Base-by-base conservation (phyloP, 306 rosid species). In the Senna siamea region DNA sequence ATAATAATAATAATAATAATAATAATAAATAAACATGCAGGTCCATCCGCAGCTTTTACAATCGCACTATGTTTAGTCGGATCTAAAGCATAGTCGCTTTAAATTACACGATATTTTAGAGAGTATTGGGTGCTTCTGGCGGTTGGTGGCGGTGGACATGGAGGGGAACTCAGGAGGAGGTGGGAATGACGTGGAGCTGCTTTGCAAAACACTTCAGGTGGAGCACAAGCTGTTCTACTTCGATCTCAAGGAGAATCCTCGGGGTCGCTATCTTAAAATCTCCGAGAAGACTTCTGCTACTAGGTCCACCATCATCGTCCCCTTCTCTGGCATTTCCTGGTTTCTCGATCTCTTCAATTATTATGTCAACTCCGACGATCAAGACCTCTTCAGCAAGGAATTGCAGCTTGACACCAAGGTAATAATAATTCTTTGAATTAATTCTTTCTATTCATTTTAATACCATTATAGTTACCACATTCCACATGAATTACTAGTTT, bases 241-340 rank as follows among this genome's bases (percentile, higher is more conserved):
- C 85, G 99, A 95, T 88, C 98, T 95, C 65, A 95, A 95, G 85
- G 99, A 95, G 86, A 95, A 95, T 58, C 99, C 98, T 68, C 93
- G 99, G 8, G 99, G 99, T 19, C 96, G 98, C 1, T 95, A 95
- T 73, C 92, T 95, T 32, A 95, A 95, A 79, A 92, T 95, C 40
- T 95, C 99, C 0, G 99, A 95, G 92, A 95, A 95, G 83, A 95
- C 99, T 5, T 92, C 99, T 1, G 97, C 98, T 40, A 95, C 99
- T 19, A 82, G 99, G 89, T 95, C 99, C 69, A 95, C 99, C 77
- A 95, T 95, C 85, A 95, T 95, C 75, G 97, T 95, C 34, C 99
- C 99, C 10, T 88, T 84, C 76, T 90, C 99, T 4, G 99, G 99
- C 80, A 95, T 95, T 84, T 84, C 97, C 10, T 95, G 97, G 97